phyloP scores from a whole-genome alignment of 805 yeast species.

The Torulaspora indica region DNA sequence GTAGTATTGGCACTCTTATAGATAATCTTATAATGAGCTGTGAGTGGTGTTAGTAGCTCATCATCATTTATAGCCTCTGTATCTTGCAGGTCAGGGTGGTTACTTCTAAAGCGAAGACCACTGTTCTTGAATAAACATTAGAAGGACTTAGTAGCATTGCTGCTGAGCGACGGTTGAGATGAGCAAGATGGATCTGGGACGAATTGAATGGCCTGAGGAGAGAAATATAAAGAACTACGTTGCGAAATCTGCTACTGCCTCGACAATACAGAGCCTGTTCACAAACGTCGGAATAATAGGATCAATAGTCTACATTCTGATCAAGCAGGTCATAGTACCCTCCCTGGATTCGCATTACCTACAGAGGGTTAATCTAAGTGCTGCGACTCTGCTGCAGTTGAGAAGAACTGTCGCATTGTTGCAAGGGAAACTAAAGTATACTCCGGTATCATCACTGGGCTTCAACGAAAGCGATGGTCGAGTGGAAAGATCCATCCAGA shows the following conservation, averaged over 20 bases:
- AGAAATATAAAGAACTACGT: conserved; percentile 22
- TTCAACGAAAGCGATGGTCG: conserved; percentile 38
- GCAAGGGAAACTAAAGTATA: conserved; percentile 27
- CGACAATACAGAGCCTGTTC: conserved; percentile 27
- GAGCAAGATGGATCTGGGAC: not conserved
- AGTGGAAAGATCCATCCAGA: conserved; percentile 30
- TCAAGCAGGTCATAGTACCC: conserved; percentile 39
- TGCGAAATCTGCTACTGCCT: conserved; percentile 22
- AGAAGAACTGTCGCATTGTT: conserved; percentile 30
- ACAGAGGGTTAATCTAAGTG: conserved; percentile 38
- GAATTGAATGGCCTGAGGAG: conserved; percentile 27
- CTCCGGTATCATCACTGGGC: conserved; percentile 43
- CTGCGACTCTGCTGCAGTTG: conserved; percentile 29
- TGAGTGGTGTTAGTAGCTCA: not conserved
- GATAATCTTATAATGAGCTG: not conserved
- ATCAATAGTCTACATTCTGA: conserved; percentile 21
- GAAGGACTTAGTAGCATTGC: too few relatives aligned
- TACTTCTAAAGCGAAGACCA: not conserved
- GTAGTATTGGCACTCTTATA: not conserved
- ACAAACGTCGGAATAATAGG: conserved; percentile 29
- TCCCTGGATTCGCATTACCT: conserved; percentile 37
- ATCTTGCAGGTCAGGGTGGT: not conserved
- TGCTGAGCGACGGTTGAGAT: not conserved
- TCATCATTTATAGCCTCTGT: not conserved
- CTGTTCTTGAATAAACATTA: too few relatives aligned